Conservation (phyloP, 2,329 filamentous ascomycete genomes). For the Cercospora citrullina region DNA sequence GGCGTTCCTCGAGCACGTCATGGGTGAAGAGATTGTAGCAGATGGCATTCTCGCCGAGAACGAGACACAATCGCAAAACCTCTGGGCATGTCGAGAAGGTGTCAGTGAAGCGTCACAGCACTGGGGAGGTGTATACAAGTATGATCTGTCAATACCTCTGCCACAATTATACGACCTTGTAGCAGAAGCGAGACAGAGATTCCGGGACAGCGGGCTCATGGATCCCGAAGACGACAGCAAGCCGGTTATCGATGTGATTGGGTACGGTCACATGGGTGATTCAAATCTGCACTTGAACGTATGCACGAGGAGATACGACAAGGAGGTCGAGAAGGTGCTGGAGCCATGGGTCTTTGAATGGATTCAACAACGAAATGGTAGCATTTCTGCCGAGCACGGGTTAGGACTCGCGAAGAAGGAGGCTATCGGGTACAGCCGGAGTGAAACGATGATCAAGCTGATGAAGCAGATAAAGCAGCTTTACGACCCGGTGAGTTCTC, state of each 20-base stretch:
- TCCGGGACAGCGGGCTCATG: constrained; percentile 73
- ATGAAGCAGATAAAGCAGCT: constrained; percentile 95
- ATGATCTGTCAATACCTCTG: constrained; percentile 93
- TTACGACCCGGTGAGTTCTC: constrained; percentile 81
- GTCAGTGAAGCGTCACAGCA: constrained; percentile 87
- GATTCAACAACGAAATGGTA: constrained; percentile 83
- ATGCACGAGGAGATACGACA: constrained; percentile 77
- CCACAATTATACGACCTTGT: constrained; percentile 84
- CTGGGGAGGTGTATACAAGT: constrained; percentile 96
- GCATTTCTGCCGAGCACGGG: constrained; percentile 96
- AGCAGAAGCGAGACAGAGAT: constrained; percentile 73
- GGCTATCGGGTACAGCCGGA: constrained; percentile 89
- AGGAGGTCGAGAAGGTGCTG: constrained; percentile 78
- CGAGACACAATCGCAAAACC: constrained; percentile 78
- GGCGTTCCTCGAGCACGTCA: constrained; percentile 85
- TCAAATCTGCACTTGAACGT: constrained; percentile 94
- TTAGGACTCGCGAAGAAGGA: constrained; percentile 93
- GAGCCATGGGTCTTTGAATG: constrained; percentile 98
- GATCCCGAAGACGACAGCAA: constrained; percentile 68
- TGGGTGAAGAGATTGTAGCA: constrained; percentile 79
- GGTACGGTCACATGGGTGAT: constrained; percentile 98
- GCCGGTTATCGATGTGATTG: constrained; percentile 85
- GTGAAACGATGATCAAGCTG: constrained; percentile 78
- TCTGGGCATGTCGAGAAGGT: constrained; percentile 93
- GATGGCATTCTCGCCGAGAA: constrained; percentile 93